A percentile compares a stretch with the other conserved stretches of the same genome.
phyloP scores from a whole-genome alignment of 2,329 filamentous ascomycete species.

The Cercospora citrullina region DNA sequence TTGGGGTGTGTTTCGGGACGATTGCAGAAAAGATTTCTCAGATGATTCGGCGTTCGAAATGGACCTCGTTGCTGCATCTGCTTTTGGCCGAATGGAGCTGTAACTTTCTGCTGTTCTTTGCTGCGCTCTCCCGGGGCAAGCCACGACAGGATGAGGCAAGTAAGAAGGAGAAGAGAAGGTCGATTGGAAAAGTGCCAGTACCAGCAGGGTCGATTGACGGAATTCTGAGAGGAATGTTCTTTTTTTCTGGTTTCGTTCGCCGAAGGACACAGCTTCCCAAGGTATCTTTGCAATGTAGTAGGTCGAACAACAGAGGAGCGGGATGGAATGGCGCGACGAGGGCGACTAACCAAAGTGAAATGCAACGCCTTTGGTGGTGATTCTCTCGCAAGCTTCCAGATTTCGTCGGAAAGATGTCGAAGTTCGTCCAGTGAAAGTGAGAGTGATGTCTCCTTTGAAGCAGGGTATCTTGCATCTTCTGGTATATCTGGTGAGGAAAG shows the following conservation, averaged over 20 bases:
- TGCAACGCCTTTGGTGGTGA: constrained; percentile 31
- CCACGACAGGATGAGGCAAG: constrained; percentile 34
- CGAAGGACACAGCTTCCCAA: constrained; percentile 20
- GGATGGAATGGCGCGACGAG: constrained; percentile 44
- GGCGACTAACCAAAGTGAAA: constrained; percentile 36
- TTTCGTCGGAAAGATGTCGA: constrained; percentile 19
- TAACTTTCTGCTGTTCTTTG: constrained; percentile 25
- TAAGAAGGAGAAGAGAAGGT: constrained; percentile 37
- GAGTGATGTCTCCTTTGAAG: background rate
- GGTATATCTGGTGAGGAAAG: constrained; percentile 25
- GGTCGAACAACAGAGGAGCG: constrained; percentile 43
- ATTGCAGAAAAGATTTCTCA: background rate
- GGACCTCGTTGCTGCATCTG: constrained; percentile 26
- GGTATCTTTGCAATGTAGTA: constrained; percentile 41
- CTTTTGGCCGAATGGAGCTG: constrained; percentile 32
- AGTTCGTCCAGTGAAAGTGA: constrained; percentile 26
- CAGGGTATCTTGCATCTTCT: constrained; percentile 26
- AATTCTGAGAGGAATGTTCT: background rate
- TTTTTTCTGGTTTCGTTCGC: background rate
- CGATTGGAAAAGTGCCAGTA: background rate
- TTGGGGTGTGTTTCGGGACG: background rate
- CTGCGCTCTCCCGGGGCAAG: constrained; percentile 33
- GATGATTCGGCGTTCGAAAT: background rate
- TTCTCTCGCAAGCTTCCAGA: constrained; percentile 28
- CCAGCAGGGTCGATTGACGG: background rate